Evolutionary conservation across 2,329 filamentous ascomycete genomes (phyloP), one percentile per base, ranked within the genome.

Genomic region (Fusarium sp.): DNA sequence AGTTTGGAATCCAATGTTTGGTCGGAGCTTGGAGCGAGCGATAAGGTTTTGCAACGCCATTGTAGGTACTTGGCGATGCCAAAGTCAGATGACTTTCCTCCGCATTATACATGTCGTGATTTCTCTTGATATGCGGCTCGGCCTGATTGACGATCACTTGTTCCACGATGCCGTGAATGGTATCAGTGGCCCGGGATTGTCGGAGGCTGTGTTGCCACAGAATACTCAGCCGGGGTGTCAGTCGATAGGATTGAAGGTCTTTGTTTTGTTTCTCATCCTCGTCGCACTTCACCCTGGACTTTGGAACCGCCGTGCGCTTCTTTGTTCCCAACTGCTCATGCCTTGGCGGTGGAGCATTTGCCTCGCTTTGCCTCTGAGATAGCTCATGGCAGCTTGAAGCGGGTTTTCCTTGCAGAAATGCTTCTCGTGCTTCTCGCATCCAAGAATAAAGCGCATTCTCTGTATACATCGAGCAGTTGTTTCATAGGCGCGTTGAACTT

Each of bases 101-200:
- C 3, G 1, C 7, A 14, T 41, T 4, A 41, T 7, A 14, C 1
- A 22, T 14, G 7, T 22, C 12, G 12, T 22, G 20, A 13, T 14
- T 41, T 22, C 38, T 0, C 31, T 33, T 33, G 31, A 33, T 33
- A 4, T 41, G 12, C 20, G 3, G 11, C 8, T 39, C 12, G 5
- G 20, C 22, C 7, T 14, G 20, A 22, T 22, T 22, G 38, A 9
- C 12, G 7, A 22, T 39, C 3, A 7, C 38, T 39, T 22, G 20
- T 7, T 22, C 12, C 4, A 41, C 38, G 8, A 41, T 41, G 7
- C 12, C 20, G 22, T 15, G 39, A 41, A 14, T 41, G 39, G 7
- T n/a, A 13, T 6, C 22, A 22, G 35, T 17, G 39, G 22, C 13
- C 22, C 22, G 39, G 13, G 39, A 15, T n/a, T 14, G 39, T 15